Evolutionary conservation across 1,284 basidiomycete genomes (phyloP).

Genomic region (Cryptococcus sp.): DNA sequence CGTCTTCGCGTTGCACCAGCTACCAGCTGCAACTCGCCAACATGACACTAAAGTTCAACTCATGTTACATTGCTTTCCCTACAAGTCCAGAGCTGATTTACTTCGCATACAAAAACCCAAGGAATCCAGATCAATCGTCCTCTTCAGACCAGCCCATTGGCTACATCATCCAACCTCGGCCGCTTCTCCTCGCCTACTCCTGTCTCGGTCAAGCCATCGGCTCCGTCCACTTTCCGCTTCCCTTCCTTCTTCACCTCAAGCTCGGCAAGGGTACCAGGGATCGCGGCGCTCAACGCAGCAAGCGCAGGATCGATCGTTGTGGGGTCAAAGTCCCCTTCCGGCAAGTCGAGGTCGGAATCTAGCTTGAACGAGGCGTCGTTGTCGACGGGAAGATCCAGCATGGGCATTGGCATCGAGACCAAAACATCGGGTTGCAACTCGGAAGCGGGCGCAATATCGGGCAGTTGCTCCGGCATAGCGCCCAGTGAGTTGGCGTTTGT

Average conservation of each 20-base stretch:
- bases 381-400: neutral
- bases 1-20: too few relatives aligned
- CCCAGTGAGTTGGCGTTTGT: constrained; percentile 16
- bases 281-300: constrained; percentile 17
- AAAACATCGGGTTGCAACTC: neutral
- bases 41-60: too few relatives aligned
- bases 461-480: neutral
- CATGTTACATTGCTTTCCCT: too few relatives aligned
- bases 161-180: neutral
- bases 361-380: neutral
- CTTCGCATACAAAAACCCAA: too few relatives aligned
- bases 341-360: neutral
- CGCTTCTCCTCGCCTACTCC: neutral
- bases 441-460: neutral
- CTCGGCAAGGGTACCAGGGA: constrained; percentile 19
- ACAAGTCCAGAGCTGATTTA: too few relatives aligned
- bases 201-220: neutral
- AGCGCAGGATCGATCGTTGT: constrained; percentile 34
- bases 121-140: too few relatives aligned
- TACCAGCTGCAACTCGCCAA: too few relatives aligned
- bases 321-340: constrained; percentile 1
- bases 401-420: neutral
- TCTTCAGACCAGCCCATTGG: neutral
- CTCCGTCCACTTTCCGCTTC: neutral
- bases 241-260: constrained; percentile 12